Evolutionary conservation across 2,329 filamentous ascomycete species (phyloP), one percentile per base, ranked within the genome.

Genomic region (Biscogniauxia marginata): DNA sequence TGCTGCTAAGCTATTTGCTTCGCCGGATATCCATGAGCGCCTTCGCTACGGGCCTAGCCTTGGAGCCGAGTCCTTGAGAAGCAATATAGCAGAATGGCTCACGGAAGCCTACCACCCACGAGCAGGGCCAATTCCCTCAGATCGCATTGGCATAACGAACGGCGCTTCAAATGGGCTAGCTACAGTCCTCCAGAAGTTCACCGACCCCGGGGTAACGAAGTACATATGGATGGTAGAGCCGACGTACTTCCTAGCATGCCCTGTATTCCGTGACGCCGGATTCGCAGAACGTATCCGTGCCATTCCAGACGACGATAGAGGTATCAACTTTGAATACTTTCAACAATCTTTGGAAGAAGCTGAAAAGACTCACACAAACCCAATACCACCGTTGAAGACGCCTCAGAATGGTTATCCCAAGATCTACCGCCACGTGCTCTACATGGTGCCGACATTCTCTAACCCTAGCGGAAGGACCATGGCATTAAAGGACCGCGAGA

Each of bases 391-490:
- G n/a, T n/a, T n/a, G n/a, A 47, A 8, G 47, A 24, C 20, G 21
- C 21, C 23, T 61, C 88, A 87, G 69, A 76, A 78, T 1, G 63
- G 71, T 0, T 83, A 82, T 74, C 76, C 84, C 21, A 53, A 47
- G 51, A 47, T 53, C 24, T 53, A 47, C 51, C 18, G 23, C 9
- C 39, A 89, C 65, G 67, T 90, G 59, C 83, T 91, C 59, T 90
- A 90, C 65, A 79, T 79, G 13, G 85, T 88, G 2, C 86, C 88
- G 0, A 88, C 86, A 0, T 90, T 89, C 66, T 82, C 85, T 4
- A 90, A 91, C 59, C 88, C 88, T 0, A 85, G 83, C 0, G 84
- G 80, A 24, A 82, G 83, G 64, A 85, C 86, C 1, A 87, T 89
- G 82, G 82, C 81, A 7, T 66, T 86, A 20, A 67, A 67, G 22